Conservation (phyloP, 78 protist species). For the Neovahlkampfia damariscottae region DNA sequence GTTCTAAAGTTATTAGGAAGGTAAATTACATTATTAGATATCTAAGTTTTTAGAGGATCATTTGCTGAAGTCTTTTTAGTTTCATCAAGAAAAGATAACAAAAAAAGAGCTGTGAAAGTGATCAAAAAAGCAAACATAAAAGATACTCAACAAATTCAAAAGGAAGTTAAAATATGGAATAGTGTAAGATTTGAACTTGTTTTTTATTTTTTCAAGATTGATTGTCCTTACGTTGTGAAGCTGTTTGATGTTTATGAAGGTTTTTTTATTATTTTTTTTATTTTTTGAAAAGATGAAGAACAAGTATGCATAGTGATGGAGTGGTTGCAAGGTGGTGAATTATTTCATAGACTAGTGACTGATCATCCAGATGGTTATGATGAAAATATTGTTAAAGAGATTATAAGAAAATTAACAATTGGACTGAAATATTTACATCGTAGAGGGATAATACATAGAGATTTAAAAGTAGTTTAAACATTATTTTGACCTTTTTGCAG, state of each 20-base stretch:
- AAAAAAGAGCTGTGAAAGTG: conserved; percentile 11
- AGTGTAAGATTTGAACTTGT: no score
- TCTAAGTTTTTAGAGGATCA: background rate
- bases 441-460: conserved; percentile 73
- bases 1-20: background rate
- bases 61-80: background rate
- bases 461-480: no score
- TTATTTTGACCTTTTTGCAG: no score
- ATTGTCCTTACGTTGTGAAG: conserved; percentile 13
- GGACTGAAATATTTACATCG: conserved; percentile 71
- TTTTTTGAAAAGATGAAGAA: background rate
- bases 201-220: no score
- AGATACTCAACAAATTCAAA: conserved; percentile 12
- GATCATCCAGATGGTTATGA: conserved; percentile 56
- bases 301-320: conserved; percentile 15
- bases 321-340: conserved; percentile 78
- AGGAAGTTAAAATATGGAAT: conserved; percentile 53
- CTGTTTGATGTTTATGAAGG: conserved; percentile 17
- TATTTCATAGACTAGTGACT: conserved; percentile 71
- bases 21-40: background rate
- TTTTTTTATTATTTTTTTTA: conserved; percentile 5
- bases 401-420: conserved; percentile 47
- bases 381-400: conserved; percentile 58
- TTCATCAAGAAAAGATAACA: background rate
- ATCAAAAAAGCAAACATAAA: conserved; percentile 12